Evolutionary conservation across 106 monocot species (phyloP).

Genomic region (Dactylorhiza incarnata): DNA sequence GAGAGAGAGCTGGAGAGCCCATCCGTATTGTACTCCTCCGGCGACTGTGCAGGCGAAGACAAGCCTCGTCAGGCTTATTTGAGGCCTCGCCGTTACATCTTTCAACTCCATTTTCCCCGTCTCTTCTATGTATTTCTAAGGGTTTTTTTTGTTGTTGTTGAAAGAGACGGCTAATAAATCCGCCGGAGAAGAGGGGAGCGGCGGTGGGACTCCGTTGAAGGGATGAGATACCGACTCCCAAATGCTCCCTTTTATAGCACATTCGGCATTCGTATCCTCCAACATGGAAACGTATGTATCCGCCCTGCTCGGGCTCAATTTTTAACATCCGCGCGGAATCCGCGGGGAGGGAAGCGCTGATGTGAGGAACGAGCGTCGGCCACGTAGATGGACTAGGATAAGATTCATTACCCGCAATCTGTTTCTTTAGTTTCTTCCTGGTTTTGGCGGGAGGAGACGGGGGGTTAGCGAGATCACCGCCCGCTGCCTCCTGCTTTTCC

Average conservation of each 20-base stretch:
- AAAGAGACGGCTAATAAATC: background rate
- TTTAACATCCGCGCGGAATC: background rate
- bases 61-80: constrained; percentile 25
- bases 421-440: background rate
- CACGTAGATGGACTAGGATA: background rate
- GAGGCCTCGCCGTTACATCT: background rate
- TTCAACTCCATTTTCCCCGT: background rate
- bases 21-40: constrained; percentile 51
- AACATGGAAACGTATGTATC: background rate
- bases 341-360: background rate
- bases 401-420: background rate
- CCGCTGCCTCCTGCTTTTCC: background rate
- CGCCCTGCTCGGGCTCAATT: background rate
- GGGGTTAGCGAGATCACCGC: background rate
- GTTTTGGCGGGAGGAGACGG: background rate
- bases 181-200: background rate
- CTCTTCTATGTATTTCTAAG: background rate
- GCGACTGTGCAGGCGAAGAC: constrained; percentile 39
- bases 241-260: background rate
- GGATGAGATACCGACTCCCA: background rate
- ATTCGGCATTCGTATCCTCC: background rate
- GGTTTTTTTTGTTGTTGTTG: background rate
- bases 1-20: constrained; percentile 55
- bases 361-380: background rate
- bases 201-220: background rate